phyloP scores from a whole-genome alignment of 192 early-diverging fungal species.

The Podila verticillata region DNA sequence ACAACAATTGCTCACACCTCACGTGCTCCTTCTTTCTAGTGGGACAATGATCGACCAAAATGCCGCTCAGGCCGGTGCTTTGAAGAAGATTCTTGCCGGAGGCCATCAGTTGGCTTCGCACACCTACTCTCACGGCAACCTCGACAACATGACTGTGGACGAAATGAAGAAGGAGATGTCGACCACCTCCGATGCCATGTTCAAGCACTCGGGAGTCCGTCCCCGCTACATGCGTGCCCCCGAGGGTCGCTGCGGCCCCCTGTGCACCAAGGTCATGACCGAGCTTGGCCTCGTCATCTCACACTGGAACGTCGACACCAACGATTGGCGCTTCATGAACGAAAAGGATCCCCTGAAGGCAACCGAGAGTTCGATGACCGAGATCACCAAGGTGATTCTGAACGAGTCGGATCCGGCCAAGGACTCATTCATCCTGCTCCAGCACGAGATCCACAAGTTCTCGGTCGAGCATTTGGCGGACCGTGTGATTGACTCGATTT shows the following conservation, averaged over 20 bases:
- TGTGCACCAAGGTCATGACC: slow-evolving; percentile 41
- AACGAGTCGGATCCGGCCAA: slow-evolving; percentile 26
- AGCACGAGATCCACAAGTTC: slow-evolving; percentile 56
- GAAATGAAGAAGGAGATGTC: slow-evolving; percentile 54
- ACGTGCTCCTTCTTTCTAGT: neutral
- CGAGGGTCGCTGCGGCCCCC: slow-evolving; percentile 50
- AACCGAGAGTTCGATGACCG: slow-evolving; percentile 20
- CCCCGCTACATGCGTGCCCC: slow-evolving; percentile 71
- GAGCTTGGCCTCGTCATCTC: slow-evolving; percentile 35
- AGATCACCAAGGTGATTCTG: slow-evolving; percentile 32
- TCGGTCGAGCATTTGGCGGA: slow-evolving; percentile 35
- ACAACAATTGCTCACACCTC: neutral
- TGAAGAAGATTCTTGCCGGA: slow-evolving; percentile 44
- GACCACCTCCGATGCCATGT: slow-evolving; percentile 58
- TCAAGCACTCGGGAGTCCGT: slow-evolving; percentile 57
- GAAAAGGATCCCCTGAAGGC: slow-evolving; percentile 1
- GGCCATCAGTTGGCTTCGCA: slow-evolving; percentile 74
- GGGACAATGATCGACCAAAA: slow-evolving; percentile 32
- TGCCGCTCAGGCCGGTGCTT: slow-evolving; percentile 20
- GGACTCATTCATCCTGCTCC: slow-evolving; percentile 46
- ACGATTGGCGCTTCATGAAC: slow-evolving; percentile 48
- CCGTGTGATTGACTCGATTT: slow-evolving; percentile 41
- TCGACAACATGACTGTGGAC: slow-evolving; percentile 55
- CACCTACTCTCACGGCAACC: slow-evolving; percentile 59
- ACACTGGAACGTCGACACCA: slow-evolving; percentile 54